Percentiles rank a stretch among this genome's conserved stretches.
Conservation (phyloP, 2,329 filamentous ascomycete genomes). For the Pseudocercospora fuligena region DNA sequence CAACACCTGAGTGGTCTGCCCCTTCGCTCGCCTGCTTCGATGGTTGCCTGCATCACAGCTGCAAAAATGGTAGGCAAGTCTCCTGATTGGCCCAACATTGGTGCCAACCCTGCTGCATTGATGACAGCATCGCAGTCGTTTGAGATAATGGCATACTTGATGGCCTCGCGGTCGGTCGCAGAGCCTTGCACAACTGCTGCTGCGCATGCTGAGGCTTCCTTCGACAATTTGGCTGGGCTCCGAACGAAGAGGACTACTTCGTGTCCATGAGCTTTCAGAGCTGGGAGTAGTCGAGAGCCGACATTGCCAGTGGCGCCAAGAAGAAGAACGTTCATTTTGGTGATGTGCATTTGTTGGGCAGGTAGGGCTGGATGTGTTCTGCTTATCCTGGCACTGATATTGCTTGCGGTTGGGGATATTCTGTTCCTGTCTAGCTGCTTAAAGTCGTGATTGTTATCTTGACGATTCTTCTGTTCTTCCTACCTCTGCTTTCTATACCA, state of each 20-base stretch:
- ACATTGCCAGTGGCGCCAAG: constrained; percentile 30
- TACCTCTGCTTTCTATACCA: too few relatives aligned
- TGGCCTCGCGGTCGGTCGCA: constrained; percentile 42
- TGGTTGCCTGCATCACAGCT: constrained; percentile 43
- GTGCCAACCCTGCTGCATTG: constrained; percentile 46
- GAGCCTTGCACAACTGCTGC: constrained; percentile 45
- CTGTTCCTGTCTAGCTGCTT: too few relatives aligned
- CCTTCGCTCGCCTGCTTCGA: constrained; percentile 41
- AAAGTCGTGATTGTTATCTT: too few relatives aligned
- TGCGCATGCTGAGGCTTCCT: constrained; percentile 37
- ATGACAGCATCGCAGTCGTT: constrained; percentile 48
- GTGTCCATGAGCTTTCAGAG: constrained; percentile 44
- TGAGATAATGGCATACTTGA: constrained; percentile 45
- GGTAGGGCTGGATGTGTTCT: too few relatives aligned
- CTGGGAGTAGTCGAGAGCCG: constrained; percentile 26
- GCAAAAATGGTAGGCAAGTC: constrained; percentile 46
- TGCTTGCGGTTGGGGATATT: too few relatives aligned
- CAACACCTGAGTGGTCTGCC: constrained; percentile 45
- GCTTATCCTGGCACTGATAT: too few relatives aligned
- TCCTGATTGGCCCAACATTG: constrained; percentile 46
- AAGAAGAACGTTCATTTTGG: constrained; percentile 26
- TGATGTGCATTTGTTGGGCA: background rate
- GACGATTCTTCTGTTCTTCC: too few relatives aligned
- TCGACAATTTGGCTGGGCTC: constrained; percentile 46
- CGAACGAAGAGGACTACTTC: constrained; percentile 47